Conservation (phyloP, 345 rosid species). For the Boechera divaricarpa region DNA sequence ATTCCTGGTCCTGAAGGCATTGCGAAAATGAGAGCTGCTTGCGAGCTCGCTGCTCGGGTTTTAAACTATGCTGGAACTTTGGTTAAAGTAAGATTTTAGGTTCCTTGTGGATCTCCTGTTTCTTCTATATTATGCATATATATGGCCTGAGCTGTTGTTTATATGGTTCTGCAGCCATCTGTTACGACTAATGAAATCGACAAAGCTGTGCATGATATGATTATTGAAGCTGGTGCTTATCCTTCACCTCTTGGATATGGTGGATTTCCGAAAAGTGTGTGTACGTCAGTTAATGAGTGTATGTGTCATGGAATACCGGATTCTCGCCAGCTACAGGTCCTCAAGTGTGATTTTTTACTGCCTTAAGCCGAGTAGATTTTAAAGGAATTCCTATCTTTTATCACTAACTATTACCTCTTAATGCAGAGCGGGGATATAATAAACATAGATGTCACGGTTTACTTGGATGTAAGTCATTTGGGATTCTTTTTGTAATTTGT, state of each 20-base stretch:
- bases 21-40: slow-evolving; percentile 77
- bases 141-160: slow-evolving; percentile 18
- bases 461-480: slow-evolving; percentile 69
- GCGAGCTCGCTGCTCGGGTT: slow-evolving; percentile 94
- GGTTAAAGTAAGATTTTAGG: slow-evolving; percentile 62
- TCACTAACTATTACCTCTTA: slow-evolving; percentile 29
- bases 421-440: slow-evolving; percentile 91
- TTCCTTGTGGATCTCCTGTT: neutral
- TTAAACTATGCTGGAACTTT: slow-evolving; percentile 76
- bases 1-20: slow-evolving; percentile 79
- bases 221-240: slow-evolving; percentile 92
- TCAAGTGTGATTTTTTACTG: slow-evolving; percentile 14
- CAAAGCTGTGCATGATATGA: slow-evolving; percentile 89
- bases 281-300: slow-evolving; percentile 95
- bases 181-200: slow-evolving; percentile 93
- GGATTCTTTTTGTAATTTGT: slow-evolving; percentile 6
- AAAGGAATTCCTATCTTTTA: neutral
- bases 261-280: slow-evolving; percentile 93
- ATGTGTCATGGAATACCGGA: slow-evolving; percentile 98
- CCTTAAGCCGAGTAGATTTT: slow-evolving; percentile 13
- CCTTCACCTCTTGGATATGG: slow-evolving; percentile 99
- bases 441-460: slow-evolving; percentile 93
- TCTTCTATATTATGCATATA: neutral
- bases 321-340: slow-evolving; percentile 95
- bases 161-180: slow-evolving; percentile 63